These are phyloP conservation scores for Dendrocalamus sinicus DNA, from an alignment of 176 grass and related monocot species.

Conservation along the genomic window DNA sequence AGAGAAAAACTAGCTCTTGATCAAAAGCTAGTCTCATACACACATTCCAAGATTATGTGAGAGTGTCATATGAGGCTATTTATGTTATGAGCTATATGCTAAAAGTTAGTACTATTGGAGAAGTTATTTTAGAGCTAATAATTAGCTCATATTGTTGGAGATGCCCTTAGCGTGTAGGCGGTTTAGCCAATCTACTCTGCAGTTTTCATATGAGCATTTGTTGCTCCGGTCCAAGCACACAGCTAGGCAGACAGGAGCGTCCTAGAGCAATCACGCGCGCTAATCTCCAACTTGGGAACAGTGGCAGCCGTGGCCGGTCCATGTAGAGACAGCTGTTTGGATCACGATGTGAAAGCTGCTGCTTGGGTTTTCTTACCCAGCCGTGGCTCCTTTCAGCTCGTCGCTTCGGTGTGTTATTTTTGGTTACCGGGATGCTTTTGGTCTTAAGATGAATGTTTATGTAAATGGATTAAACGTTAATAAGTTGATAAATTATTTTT, in stretches of 20 bases:
- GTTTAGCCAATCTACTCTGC: neutral
- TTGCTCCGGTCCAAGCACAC: neutral
- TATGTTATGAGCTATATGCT: too few relatives aligned
- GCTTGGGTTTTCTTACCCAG: neutral
- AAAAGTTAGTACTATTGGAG: too few relatives aligned
- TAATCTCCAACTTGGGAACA: neutral
- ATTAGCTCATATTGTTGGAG: too few relatives aligned
- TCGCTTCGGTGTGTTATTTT: neutral
- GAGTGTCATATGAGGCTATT: too few relatives aligned
- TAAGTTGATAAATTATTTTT: too few relatives aligned
- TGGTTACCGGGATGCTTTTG: too few relatives aligned
- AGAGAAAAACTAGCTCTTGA: too few relatives aligned
- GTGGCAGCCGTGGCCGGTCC: neutral
- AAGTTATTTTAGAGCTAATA: too few relatives aligned
- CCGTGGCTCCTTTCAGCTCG: neutral
- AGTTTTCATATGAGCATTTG: neutral
- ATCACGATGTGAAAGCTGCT: neutral
- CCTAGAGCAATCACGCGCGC: neutral
- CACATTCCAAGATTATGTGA: too few relatives aligned
- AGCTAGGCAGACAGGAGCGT: neutral
- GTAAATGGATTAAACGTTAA: rapidly evolving
- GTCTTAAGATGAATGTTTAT: too few relatives aligned
- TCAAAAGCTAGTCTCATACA: too few relatives aligned
- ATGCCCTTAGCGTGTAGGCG: neutral
- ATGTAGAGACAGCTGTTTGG: neutral